phyloP scores from a whole-genome alignment of 2,329 filamentous ascomycete species.

The Niveomyces coronatus region DNA sequence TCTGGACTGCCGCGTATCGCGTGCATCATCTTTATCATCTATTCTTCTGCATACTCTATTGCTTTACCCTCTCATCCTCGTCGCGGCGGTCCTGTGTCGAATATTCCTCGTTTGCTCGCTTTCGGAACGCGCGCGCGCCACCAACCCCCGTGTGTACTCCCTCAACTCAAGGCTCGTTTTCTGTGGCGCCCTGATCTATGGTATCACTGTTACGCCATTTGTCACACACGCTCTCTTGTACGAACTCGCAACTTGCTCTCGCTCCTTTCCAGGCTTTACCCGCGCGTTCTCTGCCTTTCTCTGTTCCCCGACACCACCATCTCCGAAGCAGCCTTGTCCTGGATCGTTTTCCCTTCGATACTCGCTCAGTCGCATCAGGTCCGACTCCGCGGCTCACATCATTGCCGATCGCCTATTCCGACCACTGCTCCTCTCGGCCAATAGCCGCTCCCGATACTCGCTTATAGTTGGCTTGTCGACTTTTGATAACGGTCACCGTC shows the following conservation, averaged over 20 bases:
- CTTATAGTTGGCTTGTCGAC: not conserved
- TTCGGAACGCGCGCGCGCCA: constrained; percentile 4
- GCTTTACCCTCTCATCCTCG: not conserved
- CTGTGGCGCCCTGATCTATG: constrained; percentile 1
- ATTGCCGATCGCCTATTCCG: constrained; percentile 4
- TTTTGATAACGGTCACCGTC: constrained; percentile 1
- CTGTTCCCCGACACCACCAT: not conserved
- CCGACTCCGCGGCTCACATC: constrained; percentile 2
- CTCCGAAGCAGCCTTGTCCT: not conserved
- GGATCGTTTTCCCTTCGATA: not conserved
- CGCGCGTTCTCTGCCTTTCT: not conserved
- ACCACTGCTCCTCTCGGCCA: no score
- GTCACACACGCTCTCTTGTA: not conserved
- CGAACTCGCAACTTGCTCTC: constrained; percentile 12
- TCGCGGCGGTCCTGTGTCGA: not conserved
- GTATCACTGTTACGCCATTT: constrained; percentile 11
- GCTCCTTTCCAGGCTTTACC: not conserved
- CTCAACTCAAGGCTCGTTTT: constrained; percentile 4
- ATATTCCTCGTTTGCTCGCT: constrained; percentile 6
- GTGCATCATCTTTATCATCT: constrained; percentile 6
- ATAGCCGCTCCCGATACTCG: no score
- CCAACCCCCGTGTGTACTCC: constrained; percentile 2
- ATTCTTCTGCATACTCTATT: constrained; percentile 1
- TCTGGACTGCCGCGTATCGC: constrained; percentile 1
- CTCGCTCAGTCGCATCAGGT: constrained; percentile 9